Evolutionary conservation across 2,329 filamentous ascomycete genomes (phyloP).

Genomic region (Diplodia mutila): DNA sequence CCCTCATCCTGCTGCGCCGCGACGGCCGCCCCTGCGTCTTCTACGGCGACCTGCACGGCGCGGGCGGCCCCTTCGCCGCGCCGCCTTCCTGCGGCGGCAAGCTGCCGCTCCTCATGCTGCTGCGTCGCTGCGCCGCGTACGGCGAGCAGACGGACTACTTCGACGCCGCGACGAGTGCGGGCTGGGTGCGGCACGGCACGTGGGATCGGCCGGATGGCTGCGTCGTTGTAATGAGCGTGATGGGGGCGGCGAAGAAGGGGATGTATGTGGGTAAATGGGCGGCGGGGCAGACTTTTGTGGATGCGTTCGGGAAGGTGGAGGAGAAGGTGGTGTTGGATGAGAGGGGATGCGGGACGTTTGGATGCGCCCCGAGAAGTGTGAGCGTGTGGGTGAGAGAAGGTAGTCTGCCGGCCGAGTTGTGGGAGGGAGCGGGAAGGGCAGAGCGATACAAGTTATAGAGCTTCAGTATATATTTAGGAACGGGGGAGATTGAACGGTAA

Average conservation of each 20-base stretch:
- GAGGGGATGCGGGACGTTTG: slow-evolving; percentile 63
- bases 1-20: slow-evolving; percentile 68
- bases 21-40: slow-evolving; percentile 70
- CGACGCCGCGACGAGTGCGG: slow-evolving; percentile 63
- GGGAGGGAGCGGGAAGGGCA: slow-evolving; percentile 34
- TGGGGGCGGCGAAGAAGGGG: slow-evolving; percentile 54
- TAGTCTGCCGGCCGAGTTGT: slow-evolving; percentile 38
- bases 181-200: slow-evolving; percentile 60
- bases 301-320: slow-evolving; percentile 60
- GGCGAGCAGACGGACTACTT: slow-evolving; percentile 68
- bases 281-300: slow-evolving; percentile 65
- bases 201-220: slow-evolving; percentile 37
- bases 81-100: slow-evolving; percentile 58
- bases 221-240: slow-evolving; percentile 60
- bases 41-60: slow-evolving; percentile 71
- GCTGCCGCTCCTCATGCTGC: slow-evolving; percentile 64
- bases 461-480: too few relatives aligned
- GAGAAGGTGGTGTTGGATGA: slow-evolving; percentile 62
- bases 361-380: slow-evolving; percentile 56
- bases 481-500: neutral
- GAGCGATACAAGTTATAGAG: slow-evolving; percentile 10
- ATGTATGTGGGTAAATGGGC: slow-evolving; percentile 67
- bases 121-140: slow-evolving; percentile 68
- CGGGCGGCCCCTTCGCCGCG: slow-evolving; percentile 56
- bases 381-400: slow-evolving; percentile 61